Percentiles rank a stretch among this genome's conserved stretches.
These are phyloP conservation scores for Pyrenula massariospora DNA, from an alignment of 495 filamentous ascomycete genomes.

Conservation along the genomic window DNA sequence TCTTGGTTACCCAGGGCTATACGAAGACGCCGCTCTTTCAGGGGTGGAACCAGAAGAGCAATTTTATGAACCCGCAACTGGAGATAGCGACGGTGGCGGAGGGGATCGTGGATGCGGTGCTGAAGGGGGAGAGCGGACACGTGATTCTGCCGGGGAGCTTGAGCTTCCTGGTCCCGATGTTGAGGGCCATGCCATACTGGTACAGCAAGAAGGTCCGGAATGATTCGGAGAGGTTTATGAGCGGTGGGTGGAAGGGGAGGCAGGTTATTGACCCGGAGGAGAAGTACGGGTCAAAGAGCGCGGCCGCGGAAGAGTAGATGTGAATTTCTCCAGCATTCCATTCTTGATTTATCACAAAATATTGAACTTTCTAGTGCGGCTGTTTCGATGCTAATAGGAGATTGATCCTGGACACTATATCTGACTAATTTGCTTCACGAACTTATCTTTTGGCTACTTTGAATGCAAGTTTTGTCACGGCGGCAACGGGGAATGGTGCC, in stretches of 20 bases:
- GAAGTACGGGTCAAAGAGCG: background rate
- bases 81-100: slow-evolving; percentile 55
- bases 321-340: background rate
- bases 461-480: no score
- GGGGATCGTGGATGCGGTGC: slow-evolving; percentile 45
- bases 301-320: background rate
- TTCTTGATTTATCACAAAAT: background rate
- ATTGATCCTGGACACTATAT: no score
- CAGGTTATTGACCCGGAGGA: background rate
- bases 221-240: background rate
- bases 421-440: no score
- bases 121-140: slow-evolving; percentile 44
- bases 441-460: no score
- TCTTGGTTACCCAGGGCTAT: slow-evolving; percentile 54
- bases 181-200: background rate
- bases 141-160: slow-evolving; percentile 35
- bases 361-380: no score
- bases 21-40: slow-evolving; percentile 49
- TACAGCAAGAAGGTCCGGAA: background rate
- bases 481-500: no score
- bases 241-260: background rate
- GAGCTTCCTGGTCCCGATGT: background rate
- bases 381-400: no score
- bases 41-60: slow-evolving; percentile 41
- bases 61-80: slow-evolving; percentile 43